Percentiles rank a stretch among this genome's conserved stretches.
phyloP scores from a whole-genome alignment of 352 stramenopile genomes.

The Aphanomyces euteiches region DNA sequence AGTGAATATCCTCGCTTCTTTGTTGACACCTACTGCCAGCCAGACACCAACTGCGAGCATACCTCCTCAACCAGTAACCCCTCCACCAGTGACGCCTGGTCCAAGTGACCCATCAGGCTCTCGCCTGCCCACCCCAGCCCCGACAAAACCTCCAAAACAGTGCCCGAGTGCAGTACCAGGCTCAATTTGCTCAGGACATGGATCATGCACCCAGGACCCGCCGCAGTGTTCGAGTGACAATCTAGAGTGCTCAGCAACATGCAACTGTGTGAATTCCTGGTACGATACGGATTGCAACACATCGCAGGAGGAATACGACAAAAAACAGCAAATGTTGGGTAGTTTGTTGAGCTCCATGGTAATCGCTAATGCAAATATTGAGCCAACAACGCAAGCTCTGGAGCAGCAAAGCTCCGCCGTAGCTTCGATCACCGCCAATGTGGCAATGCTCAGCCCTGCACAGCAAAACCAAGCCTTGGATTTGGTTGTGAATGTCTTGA shows the following conservation, averaged over 20 bases:
- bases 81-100: not conserved
- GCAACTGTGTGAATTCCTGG: constrained; percentile 44
- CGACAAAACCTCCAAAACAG: not conserved
- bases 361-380: constrained; percentile 44
- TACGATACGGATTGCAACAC: constrained; percentile 62
- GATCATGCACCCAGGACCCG: constrained; percentile 48
- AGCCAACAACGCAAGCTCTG: constrained; percentile 38
- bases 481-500: constrained; percentile 3
- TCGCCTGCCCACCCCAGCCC: not conserved
- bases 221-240: constrained; percentile 44
- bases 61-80: not conserved
- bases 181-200: constrained; percentile 42
- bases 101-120: not conserved
- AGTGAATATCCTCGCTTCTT: constrained; percentile 34
- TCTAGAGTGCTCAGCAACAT: constrained; percentile 50
- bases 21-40: not conserved
- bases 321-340: constrained; percentile 47
- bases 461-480: constrained; percentile 37
- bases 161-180: constrained; percentile 1
- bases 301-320: constrained; percentile 46
- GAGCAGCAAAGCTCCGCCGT: constrained; percentile 65
- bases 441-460: constrained; percentile 47
- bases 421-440: constrained; percentile 61
- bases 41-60: not conserved
- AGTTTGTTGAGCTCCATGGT: constrained; percentile 59